A percentile compares a stretch with the other conserved stretches of the same genome.
These are phyloP conservation scores for Aphanoascus verrucosus DNA, from an alignment of 2,329 filamentous ascomycete species.

Conservation along the genomic window DNA sequence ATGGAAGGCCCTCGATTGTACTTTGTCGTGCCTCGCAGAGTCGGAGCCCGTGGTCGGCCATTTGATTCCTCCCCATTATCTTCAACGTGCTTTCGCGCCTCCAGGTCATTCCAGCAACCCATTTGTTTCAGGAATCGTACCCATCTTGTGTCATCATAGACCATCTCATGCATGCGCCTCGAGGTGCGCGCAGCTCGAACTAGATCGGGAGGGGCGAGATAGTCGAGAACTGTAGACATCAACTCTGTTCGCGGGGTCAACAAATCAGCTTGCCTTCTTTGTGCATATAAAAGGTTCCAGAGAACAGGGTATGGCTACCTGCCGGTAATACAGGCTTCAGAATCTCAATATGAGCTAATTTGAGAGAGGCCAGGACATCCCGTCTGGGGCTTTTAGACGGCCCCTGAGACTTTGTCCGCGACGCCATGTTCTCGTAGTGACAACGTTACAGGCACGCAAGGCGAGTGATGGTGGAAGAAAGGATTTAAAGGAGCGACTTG, in stretches of 20 bases:
- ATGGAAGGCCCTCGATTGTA: not conserved
- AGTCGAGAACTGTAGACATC: slow-evolving; percentile 73
- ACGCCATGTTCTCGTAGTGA: slow-evolving; percentile 3
- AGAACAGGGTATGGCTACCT: slow-evolving; percentile 43
- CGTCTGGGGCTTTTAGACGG: slow-evolving; percentile 29
- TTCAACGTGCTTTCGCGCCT: slow-evolving; percentile 72
- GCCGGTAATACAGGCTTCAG: slow-evolving; percentile 70
- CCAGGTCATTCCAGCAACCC: slow-evolving; percentile 82
- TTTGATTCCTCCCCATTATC: slow-evolving; percentile 41
- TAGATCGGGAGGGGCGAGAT: slow-evolving; percentile 74
- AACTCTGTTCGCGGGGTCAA: slow-evolving; percentile 14
- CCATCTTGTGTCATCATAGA: slow-evolving; percentile 96
- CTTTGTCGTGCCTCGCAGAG: not conserved
- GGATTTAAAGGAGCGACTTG: no score
- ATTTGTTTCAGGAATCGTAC: slow-evolving; percentile 74
- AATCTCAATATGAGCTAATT: slow-evolving; percentile 68
- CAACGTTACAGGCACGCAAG: not conserved
- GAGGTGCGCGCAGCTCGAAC: slow-evolving; percentile 76
- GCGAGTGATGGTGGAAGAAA: no score
- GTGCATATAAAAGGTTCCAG: not conserved
- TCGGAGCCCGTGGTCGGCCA: not conserved
- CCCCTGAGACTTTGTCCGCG: slow-evolving; percentile 21
- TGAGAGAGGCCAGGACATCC: slow-evolving; percentile 63
- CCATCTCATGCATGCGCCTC: slow-evolving; percentile 87
- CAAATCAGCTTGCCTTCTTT: slow-evolving; percentile 8